Evolutionary conservation across 257 asterid genomes (phyloP), one percentile per base, ranked within the genome.

Genomic region (Lycium ferocissimum): DNA sequence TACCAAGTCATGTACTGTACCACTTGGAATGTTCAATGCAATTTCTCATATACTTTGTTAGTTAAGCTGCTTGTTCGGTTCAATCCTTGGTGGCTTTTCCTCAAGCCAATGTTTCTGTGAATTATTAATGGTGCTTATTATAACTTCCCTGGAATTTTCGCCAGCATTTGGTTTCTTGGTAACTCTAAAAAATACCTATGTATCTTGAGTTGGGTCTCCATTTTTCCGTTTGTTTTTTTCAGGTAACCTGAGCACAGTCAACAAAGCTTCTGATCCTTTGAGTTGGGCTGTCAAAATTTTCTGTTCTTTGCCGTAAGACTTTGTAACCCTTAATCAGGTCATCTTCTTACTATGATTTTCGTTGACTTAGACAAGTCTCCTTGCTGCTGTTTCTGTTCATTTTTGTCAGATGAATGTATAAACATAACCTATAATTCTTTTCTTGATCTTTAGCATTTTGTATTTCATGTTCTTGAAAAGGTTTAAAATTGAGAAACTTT

Each of bases 21-120:
- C 65, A 12, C 3, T 78, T 53, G 65, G 65, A 78, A 78, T 26
- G 40, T 78, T 78, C 82, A 78, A 53, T 53, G 82, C 65, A 78
- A 78, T 33, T 53, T 26, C 65, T 53, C 82, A 26, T 78, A 22
- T 47, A 11, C 40, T 47, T 20, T 20, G 61, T 72, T 20, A 20
- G 61, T 72, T 45, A 45, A 72, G 7, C 18, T 72, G 26, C 18
- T 72, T 51, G 56, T 56, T 13, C 20, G 33, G 33, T n/a, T 1
- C 33, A 26, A 26, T 26, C 33, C 33, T 26, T n/a, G n/a, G 33
- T 26, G 33, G 33, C 33, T 26, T 26, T 26, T 26, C 18, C 18
- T 56, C n/a, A 4, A 13, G 65, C 65, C 33, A 59, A 18, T 18
- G 33, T 11, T 59, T 59, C 22, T 66, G 15, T 62, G 1, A 20